phyloP scores from a whole-genome alignment of 345 rosid genomes.

The Hirschfeldia incana region DNA sequence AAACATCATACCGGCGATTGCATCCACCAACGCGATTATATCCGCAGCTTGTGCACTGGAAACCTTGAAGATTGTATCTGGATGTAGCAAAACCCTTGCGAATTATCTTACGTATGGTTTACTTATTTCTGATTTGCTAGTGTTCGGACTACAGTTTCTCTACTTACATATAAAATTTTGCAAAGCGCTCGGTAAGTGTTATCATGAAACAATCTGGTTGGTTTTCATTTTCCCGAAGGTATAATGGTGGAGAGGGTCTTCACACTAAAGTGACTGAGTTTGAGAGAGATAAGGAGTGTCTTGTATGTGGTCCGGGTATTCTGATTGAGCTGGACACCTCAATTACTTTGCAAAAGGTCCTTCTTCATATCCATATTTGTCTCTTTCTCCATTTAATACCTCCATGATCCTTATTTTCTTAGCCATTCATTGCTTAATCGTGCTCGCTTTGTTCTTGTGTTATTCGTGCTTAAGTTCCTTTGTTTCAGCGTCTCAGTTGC shows the following conservation, averaged over 20 bases:
- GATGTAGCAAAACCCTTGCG: conserved; percentile 89
- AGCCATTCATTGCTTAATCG: background rate
- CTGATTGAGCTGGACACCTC: conserved; percentile 76
- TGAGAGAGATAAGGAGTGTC: conserved; percentile 80
- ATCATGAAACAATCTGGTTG: conserved; percentile 12
- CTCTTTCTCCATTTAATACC: conserved; percentile 3
- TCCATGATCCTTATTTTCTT: conserved; percentile 4
- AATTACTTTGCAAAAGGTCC: conserved; percentile 78
- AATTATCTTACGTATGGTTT: conserved; percentile 76
- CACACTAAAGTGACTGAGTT: conserved; percentile 84
- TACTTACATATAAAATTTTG: background rate
- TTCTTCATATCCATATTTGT: conserved; percentile 16
- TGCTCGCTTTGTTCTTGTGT: background rate
- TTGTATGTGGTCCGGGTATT: conserved; percentile 92
- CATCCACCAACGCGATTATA: conserved; percentile 94
- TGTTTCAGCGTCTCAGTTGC: background rate
- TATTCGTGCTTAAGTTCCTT: background rate
- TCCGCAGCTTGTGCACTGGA: conserved; percentile 94
- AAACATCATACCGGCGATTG: conserved; percentile 97
- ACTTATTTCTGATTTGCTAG: conserved; percentile 12
- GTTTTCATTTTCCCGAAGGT: conserved; percentile 47
- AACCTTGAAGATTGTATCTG: conserved; percentile 93
- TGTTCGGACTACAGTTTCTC: conserved; percentile 10
- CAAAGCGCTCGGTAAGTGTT: background rate
- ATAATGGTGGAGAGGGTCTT: conserved; percentile 90